A percentile compares a stretch with the other conserved stretches of the same genome.
These are phyloP conservation scores for Tylopilus balloui DNA, from an alignment of 768 basidiomycete genomes.

Conservation along the genomic window DNA sequence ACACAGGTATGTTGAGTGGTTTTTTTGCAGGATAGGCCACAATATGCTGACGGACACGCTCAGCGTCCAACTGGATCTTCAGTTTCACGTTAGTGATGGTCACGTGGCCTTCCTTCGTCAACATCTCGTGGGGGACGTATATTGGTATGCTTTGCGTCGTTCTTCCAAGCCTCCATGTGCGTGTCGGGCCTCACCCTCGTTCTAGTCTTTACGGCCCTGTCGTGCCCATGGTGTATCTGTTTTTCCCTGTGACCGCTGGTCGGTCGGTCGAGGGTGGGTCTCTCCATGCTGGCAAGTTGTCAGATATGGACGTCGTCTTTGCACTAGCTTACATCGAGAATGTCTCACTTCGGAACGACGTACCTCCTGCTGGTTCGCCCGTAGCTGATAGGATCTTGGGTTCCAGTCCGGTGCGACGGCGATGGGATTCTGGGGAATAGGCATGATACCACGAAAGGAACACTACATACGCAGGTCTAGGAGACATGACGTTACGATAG, in stretches of 20 bases:
- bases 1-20: constrained; percentile 36
- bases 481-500: background rate
- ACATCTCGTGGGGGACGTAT: constrained; percentile 57
- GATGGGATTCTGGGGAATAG: constrained; percentile 3
- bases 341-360: constrained; percentile 42
- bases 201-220: constrained; percentile 51
- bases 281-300: too few relatives aligned
- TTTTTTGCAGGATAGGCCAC: background rate
- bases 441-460: background rate
- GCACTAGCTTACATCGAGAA: constrained; percentile 42
- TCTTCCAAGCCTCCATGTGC: background rate
- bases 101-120: constrained; percentile 54
- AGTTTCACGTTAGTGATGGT: constrained; percentile 60
- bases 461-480: too few relatives aligned
- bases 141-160: constrained; percentile 36
- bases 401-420: constrained; percentile 15
- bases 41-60: background rate
- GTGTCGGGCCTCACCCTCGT: background rate
- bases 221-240: constrained; percentile 53
- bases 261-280: constrained; percentile 50
- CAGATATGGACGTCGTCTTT: constrained; percentile 47
- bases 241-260: constrained; percentile 59
- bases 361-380: constrained; percentile 41
- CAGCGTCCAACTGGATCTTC: constrained; percentile 48
- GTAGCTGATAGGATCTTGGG: constrained; percentile 44